Percentiles rank a stretch among this genome's conserved stretches.
These are phyloP conservation scores for Cytospora mali DNA, from an alignment of 2,329 filamentous ascomycete species.

Conservation along the genomic window DNA sequence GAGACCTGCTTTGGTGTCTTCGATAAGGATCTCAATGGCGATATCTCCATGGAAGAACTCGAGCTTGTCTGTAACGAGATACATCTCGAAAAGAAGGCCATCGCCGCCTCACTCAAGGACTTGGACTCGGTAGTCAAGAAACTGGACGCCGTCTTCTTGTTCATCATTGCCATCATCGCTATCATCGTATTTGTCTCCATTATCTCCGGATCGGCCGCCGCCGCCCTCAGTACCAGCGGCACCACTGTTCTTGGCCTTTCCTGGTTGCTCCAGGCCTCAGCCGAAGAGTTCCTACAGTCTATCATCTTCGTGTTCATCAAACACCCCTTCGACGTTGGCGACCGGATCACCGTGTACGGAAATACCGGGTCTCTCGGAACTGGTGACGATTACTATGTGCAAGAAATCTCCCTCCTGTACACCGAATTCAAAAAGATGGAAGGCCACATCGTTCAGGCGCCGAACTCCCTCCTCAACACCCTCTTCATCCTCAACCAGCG, in stretches of 20 bases:
- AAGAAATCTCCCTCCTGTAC: conserved; percentile 88
- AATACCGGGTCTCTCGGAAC: conserved; percentile 77
- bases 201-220: conserved; percentile 86
- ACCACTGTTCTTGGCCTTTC: conserved; percentile 86
- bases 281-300: conserved; percentile 92
- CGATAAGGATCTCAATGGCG: conserved; percentile 94
- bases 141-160: conserved; percentile 85
- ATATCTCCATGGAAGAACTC: conserved; percentile 93
- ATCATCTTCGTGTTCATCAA: conserved; percentile 96
- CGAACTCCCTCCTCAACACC: conserved; percentile 89
- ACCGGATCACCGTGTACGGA: conserved; percentile 88
- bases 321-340: conserved; percentile 95
- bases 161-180: conserved; percentile 79
- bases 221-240: conserved; percentile 86
- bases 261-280: conserved; percentile 90
- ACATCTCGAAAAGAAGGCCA: conserved; percentile 90
- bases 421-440: conserved; percentile 99
- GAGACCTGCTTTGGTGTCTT: conserved; percentile 90
- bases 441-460: conserved; percentile 92
- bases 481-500: conserved; percentile 95
- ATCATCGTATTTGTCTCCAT: conserved; percentile 87
- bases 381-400: conserved; percentile 95
- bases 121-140: conserved; percentile 91
- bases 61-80: conserved; percentile 94
- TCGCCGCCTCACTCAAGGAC: conserved; percentile 92